These are phyloP conservation scores for Podospora didyma DNA, from an alignment of 495 filamentous ascomycete species.

Conservation along the genomic window DNA sequence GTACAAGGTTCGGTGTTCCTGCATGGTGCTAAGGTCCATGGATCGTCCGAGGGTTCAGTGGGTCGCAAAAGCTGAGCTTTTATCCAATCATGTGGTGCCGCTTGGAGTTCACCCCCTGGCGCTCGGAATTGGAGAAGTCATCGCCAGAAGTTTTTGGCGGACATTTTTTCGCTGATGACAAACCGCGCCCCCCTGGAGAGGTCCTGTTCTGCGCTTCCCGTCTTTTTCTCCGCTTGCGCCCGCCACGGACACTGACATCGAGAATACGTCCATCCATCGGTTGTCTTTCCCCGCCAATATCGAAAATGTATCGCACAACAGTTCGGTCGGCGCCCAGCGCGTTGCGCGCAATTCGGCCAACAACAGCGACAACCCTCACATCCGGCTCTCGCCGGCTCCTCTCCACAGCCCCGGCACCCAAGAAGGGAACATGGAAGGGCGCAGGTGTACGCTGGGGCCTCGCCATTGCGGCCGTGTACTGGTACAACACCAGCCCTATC, in stretches of 20 bases:
- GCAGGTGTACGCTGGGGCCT: conserved; percentile 67
- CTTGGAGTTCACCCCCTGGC: conserved; percentile 6
- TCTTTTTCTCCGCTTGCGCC: conserved; percentile 1
- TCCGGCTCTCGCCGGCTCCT: conserved; percentile 56
- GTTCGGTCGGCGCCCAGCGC: conserved; percentile 53
- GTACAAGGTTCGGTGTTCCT: too few species aligned
- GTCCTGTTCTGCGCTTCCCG: conserved; percentile 14
- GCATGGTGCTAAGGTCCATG: too few species aligned
- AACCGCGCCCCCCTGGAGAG: conserved; percentile 15
- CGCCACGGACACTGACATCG: conserved; percentile 5
- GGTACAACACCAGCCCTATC: conserved; percentile 81
- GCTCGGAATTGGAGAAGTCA: conserved; percentile 5
- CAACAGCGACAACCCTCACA: conserved; percentile 21
- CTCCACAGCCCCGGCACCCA: conserved; percentile 61
- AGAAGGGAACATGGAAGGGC: conserved; percentile 81
- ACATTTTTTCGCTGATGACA: conserved; percentile 21
- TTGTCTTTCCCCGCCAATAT: conserved; percentile 12
- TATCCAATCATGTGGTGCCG: background rate
- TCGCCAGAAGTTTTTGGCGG: conserved; percentile 28
- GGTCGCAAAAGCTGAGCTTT: background rate
- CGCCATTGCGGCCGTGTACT: conserved; percentile 78
- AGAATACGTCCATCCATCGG: conserved; percentile 2
- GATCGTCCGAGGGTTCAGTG: background rate
- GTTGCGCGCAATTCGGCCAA: conserved; percentile 35
- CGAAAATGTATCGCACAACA: conserved; percentile 61